phyloP scores from a whole-genome alignment of 1,284 basidiomycete species.

The Trichosporon faecale region DNA sequence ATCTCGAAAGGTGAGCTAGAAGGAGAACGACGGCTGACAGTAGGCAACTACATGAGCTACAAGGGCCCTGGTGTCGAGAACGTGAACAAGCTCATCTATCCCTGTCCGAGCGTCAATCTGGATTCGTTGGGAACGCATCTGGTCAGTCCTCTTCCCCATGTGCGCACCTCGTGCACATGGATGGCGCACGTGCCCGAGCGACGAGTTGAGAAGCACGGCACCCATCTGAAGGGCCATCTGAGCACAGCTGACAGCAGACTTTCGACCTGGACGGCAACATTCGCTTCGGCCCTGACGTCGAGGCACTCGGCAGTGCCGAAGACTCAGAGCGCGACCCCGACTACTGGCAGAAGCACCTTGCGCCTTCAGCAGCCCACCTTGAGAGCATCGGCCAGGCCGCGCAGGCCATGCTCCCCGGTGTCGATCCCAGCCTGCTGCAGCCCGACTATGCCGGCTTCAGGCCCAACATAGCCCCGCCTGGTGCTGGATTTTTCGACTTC shows the following conservation, averaged over 20 bases:
- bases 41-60: slow-evolving; percentile 80
- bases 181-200: background rate
- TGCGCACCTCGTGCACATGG: slow-evolving; percentile 10
- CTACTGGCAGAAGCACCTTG: slow-evolving; percentile 71
- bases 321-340: slow-evolving; percentile 59
- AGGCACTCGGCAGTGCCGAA: slow-evolving; percentile 68
- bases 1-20: slow-evolving; percentile 60
- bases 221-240: background rate
- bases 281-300: slow-evolving; percentile 88
- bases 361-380: slow-evolving; percentile 64
- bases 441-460: slow-evolving; percentile 91
- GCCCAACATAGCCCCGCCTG: slow-evolving; percentile 77
- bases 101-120: slow-evolving; percentile 66
- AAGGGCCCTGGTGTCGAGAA: slow-evolving; percentile 65
- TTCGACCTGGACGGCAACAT: slow-evolving; percentile 83
- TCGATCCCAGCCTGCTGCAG: slow-evolving; percentile 63
- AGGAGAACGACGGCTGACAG: slow-evolving; percentile 8
- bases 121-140: slow-evolving; percentile 82
- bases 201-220: no score
- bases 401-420: slow-evolving; percentile 66
- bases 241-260: slow-evolving; percentile 54
- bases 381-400: slow-evolving; percentile 63
- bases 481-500: slow-evolving; percentile 81
- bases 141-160: slow-evolving; percentile 26
- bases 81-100: slow-evolving; percentile 80